Percentiles rank a stretch among this genome's conserved stretches.
Evolutionary conservation across 306 rosid species (phyloP).

Genomic region (Corylus americana): DNA sequence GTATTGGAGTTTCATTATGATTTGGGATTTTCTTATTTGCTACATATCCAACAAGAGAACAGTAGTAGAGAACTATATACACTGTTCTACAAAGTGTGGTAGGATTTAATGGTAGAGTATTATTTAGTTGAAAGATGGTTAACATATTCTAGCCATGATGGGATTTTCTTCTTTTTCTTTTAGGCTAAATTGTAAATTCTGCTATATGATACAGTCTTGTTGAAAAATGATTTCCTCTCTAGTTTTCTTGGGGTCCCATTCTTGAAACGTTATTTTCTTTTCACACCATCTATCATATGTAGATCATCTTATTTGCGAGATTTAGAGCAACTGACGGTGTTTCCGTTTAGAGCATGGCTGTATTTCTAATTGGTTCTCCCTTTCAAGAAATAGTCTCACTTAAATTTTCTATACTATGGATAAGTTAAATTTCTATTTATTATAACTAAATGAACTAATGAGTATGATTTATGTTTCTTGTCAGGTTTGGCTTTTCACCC

Average conservation of each 20-base stretch:
- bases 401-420: neutral
- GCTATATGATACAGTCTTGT: neutral
- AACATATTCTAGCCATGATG: conserved; percentile 1
- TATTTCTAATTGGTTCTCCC: neutral
- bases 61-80: neutral
- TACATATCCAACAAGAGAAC: neutral
- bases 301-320: neutral
- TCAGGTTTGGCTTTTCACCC: conserved; percentile 98
- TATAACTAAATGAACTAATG: conserved; percentile 11
- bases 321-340: neutral
- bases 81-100: neutral
- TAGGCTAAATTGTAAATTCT: neutral
- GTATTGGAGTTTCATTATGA: neutral
- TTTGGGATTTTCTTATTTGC: neutral
- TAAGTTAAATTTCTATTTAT: neutral
- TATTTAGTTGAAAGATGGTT: neutral
- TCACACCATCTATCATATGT: neutral
- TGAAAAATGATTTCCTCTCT: neutral
- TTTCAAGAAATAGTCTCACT: neutral
- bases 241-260: neutral
- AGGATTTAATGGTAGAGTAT: neutral
- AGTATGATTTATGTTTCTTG: conserved; percentile 20
- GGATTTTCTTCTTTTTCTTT: neutral
- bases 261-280: conserved; percentile 6
- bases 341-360: neutral